Evolutionary conservation across 2,329 filamentous ascomycete species (phyloP).

Genomic region (Pestalotiopsis sp.): DNA sequence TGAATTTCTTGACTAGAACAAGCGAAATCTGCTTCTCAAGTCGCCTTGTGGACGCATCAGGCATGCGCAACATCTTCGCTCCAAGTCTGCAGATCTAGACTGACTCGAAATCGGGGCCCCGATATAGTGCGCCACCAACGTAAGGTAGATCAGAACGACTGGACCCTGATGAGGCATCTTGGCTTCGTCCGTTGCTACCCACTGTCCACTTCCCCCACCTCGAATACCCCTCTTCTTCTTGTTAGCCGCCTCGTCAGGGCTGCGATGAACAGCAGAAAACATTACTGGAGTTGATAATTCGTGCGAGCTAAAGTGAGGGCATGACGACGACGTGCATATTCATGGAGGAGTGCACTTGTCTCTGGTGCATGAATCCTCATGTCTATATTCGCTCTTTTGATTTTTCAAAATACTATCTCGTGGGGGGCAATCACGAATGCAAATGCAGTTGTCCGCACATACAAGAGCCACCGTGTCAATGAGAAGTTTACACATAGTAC

Average conservation of each 20-base stretch:
- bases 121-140: slow-evolving; percentile 1
- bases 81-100: background rate
- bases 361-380: background rate
- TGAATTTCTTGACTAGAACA: background rate
- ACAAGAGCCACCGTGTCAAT: background rate
- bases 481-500: too few relatives aligned
- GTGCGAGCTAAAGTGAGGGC: background rate
- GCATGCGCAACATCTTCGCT: slow-evolving; percentile 2
- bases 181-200: background rate
- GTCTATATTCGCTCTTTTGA: background rate
- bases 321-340: background rate
- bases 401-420: background rate
- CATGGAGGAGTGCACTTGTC: background rate
- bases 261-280: too few relatives aligned
- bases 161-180: background rate
- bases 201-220: background rate
- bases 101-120: background rate
- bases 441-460: background rate
- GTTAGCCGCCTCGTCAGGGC: too few relatives aligned
- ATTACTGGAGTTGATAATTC: background rate
- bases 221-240: too few relatives aligned
- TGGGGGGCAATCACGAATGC: background rate
- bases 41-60: background rate
- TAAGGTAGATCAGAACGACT: background rate
- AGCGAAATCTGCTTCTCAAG: background rate